Percentiles rank a stretch among this genome's conserved stretches.
phyloP scores from a whole-genome alignment of 345 rosid genomes.

The Sonneratia caseolaris region DNA sequence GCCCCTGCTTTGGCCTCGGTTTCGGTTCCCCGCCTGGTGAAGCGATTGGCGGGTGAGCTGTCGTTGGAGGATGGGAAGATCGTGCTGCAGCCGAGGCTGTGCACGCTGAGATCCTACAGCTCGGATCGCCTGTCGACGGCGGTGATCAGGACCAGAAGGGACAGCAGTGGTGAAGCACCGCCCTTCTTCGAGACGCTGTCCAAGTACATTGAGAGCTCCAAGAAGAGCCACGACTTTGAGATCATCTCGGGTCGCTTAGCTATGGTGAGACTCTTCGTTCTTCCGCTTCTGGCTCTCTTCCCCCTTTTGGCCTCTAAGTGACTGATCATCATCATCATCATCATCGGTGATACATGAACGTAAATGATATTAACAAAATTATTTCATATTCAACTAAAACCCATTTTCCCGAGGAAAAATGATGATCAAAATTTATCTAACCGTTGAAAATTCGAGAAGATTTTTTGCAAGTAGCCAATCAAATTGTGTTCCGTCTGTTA shows the following conservation, averaged over 20 bases:
- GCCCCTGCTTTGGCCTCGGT: constrained; percentile 17
- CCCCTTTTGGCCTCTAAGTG: no score
- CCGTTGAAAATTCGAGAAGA: no score
- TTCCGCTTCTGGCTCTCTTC: no score
- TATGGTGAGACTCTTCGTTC: constrained; percentile 34
- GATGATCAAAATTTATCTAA: no score
- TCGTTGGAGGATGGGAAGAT: constrained; percentile 37
- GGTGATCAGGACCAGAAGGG: constrained; percentile 36
- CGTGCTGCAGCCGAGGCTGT: constrained; percentile 70
- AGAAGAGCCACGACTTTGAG: constrained; percentile 83
- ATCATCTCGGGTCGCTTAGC: constrained; percentile 87
- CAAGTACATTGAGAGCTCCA: constrained; percentile 80
- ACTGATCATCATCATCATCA: no score
- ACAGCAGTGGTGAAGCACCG: constrained; percentile 29
- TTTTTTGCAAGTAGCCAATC: no score
- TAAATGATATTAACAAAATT: no score
- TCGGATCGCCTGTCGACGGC: constrained; percentile 30
- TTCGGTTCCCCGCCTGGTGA: constrained; percentile 21
- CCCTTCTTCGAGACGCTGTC: constrained; percentile 68
- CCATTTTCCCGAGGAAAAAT: no score
- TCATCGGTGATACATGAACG: no score
- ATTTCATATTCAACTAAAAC: no score
- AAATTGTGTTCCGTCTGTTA: no score
- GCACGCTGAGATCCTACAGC: constrained; percentile 79
- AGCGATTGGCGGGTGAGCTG: constrained; percentile 20